A percentile compares a stretch with the other conserved stretches of the same genome.
phyloP scores from a whole-genome alignment of 768 basidiomycete genomes.

The Coprinellus micaceus region DNA sequence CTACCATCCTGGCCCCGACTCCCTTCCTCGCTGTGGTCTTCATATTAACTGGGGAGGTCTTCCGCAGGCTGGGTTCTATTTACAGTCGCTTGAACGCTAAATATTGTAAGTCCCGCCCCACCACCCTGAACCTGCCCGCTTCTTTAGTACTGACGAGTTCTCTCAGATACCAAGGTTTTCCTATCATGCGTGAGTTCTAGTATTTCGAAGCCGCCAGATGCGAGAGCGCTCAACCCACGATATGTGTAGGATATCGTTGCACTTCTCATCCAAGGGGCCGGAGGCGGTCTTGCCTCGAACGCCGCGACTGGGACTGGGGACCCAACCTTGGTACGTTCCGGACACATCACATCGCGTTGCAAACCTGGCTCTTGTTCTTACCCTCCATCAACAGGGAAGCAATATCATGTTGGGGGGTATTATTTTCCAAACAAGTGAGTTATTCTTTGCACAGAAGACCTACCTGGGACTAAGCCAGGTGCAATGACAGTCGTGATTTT shows the following conservation, averaged over 20 bases:
- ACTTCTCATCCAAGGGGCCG: not conserved
- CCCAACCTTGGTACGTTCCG: not conserved
- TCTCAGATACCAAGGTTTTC: too few species aligned
- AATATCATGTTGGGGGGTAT: conserved; percentile 46
- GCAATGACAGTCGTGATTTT: conserved; percentile 40
- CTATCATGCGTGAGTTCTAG: too few species aligned
- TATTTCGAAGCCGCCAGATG: too few species aligned
- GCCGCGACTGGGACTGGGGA: not conserved
- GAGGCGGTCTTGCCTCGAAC: too few species aligned
- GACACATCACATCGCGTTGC: not conserved
- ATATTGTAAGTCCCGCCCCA: conserved; percentile 13
- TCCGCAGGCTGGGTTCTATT: conserved; percentile 26
- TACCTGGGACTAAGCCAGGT: too few species aligned
- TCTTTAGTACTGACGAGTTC: too few species aligned
- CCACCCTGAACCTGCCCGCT: too few species aligned
- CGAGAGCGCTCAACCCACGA: too few species aligned
- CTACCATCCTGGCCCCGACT: conserved; percentile 37
- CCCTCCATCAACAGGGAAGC: conserved; percentile 16
- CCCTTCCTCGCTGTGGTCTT: conserved; percentile 40
- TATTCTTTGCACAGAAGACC: too few species aligned
- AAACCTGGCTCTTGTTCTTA: not conserved
- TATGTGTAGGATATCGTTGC: not conserved
- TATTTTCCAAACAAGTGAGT: conserved; percentile 36
- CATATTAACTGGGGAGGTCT: conserved; percentile 35
- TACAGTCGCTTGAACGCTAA: conserved; percentile 33